Percentiles rank a stretch among this genome's conserved stretches.
These are phyloP conservation scores for Rhizopogon hawkerae DNA, from an alignment of 1,284 basidiomycete genomes.

Conservation along the genomic window DNA sequence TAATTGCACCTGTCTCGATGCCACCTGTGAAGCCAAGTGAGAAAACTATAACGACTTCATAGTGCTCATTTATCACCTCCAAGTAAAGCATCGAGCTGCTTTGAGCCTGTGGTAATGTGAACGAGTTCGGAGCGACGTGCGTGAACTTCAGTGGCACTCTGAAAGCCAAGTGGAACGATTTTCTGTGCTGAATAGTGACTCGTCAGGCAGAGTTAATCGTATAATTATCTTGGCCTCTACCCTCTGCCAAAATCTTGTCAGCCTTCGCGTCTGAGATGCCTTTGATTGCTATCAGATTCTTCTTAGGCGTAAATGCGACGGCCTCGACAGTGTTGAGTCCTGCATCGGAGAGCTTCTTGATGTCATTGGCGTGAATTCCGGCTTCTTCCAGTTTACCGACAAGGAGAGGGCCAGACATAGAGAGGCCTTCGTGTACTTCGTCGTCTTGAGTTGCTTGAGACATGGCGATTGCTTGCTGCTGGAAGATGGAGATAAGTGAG, in stretches of 20 bases:
- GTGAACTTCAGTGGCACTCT: slow-evolving; percentile 97
- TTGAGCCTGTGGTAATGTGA: slow-evolving; percentile 94
- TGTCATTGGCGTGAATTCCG: slow-evolving; percentile 86
- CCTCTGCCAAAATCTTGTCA: slow-evolving; percentile 91
- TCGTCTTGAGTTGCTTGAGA: slow-evolving; percentile 44
- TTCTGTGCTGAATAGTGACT: slow-evolving; percentile 65
- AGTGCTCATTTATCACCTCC: slow-evolving; percentile 57
- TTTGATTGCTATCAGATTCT: slow-evolving; percentile 84
- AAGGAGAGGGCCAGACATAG: slow-evolving; percentile 70
- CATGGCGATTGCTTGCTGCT: slow-evolving; percentile 31
- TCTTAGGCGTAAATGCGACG: slow-evolving; percentile 97
- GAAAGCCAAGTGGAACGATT: slow-evolving; percentile 95
- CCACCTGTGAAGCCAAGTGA: slow-evolving; percentile 51
- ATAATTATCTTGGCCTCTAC: slow-evolving; percentile 36
- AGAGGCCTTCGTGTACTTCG: slow-evolving; percentile 46
- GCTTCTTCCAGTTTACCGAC: slow-evolving; percentile 83
- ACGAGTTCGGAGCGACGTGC: slow-evolving; percentile 93
- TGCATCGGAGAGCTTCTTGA: slow-evolving; percentile 92
- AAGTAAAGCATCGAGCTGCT: slow-evolving; percentile 90
- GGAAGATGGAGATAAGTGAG: not conserved
- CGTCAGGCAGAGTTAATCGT: slow-evolving; percentile 3
- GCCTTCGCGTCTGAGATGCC: slow-evolving; percentile 98
- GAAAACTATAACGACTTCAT: not conserved
- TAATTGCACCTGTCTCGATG: slow-evolving; percentile 98
- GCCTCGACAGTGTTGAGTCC: slow-evolving; percentile 93